Evolutionary conservation across 805 yeast species (phyloP).

Genomic region (Schwanniomyces occidentalis): DNA sequence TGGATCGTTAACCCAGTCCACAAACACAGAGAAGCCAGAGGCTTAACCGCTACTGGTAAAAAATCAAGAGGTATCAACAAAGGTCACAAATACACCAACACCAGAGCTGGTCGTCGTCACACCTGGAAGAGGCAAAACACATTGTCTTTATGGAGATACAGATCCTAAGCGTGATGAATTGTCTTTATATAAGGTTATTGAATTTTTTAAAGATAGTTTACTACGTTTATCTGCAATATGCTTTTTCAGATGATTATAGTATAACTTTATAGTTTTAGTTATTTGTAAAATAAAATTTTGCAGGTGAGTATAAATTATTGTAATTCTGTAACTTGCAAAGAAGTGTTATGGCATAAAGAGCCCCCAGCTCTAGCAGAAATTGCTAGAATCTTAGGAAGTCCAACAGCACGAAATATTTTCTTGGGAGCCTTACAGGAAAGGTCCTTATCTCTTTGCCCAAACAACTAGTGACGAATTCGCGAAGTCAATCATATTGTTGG

Average conservation of each 20-base stretch:
- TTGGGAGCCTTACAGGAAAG: no score
- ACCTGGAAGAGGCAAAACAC: constrained; percentile 99
- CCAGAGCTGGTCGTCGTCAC: constrained; percentile 98
- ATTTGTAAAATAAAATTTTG: no score
- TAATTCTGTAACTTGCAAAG: no score
- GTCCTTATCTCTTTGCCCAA: no score
- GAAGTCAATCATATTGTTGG: no score
- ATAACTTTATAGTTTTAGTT: neutral
- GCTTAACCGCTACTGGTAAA: constrained; percentile 97
- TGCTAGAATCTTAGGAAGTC: no score
- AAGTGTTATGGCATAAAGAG: no score
- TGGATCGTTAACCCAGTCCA: constrained; percentile 99
- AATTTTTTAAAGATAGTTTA: constrained; percentile 2
- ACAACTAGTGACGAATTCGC: no score
- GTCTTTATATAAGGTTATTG: constrained; percentile 3
- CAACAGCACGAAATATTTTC: no score
- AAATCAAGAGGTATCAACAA: constrained; percentile 99
- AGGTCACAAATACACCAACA: constrained; percentile 99
- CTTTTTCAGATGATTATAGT: neutral
- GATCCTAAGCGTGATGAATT: constrained; percentile 54
- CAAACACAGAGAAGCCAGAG: constrained; percentile 99
- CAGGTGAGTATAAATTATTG: no score
- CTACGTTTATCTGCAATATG: neutral
- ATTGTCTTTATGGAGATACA: constrained; percentile 98
- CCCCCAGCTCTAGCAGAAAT: no score